Percentiles rank a stretch among this genome's conserved stretches.
These are phyloP conservation scores for Citrus trifoliata DNA, from an alignment of 345 rosid species.

Conservation along the genomic window DNA sequence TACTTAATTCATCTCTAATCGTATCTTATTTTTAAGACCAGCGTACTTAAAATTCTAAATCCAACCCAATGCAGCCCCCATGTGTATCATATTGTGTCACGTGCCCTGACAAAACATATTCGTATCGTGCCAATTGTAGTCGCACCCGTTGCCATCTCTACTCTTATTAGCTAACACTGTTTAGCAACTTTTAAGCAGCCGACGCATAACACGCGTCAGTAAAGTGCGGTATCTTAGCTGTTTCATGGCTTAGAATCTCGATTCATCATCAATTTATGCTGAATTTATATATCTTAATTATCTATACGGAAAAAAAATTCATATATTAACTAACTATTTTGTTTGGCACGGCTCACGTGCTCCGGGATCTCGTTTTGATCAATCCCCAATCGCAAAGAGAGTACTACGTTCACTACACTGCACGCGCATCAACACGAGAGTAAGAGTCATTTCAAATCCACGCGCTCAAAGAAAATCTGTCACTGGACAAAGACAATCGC, in stretches of 20 bases:
- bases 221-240: too few relatives aligned
- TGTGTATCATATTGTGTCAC: fast-evolving
- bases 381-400: constrained; percentile 1
- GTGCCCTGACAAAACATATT: fast-evolving
- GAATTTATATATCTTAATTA: background rate
- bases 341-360: background rate
- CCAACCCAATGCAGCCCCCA: fast-evolving
- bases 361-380: background rate
- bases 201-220: background rate
- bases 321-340: background rate
- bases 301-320: too few relatives aligned
- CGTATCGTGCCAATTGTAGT: fast-evolving
- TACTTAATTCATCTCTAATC: fast-evolving
- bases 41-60: fast-evolving
- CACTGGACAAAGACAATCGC: background rate
- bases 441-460: background rate
- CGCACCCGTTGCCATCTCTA: too few relatives aligned
- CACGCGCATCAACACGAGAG: background rate
- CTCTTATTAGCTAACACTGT: too few relatives aligned
- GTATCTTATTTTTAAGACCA: fast-evolving
- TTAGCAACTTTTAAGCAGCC: too few relatives aligned
- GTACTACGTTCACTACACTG: background rate
- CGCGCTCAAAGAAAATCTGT: constrained; percentile 1
- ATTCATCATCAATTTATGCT: background rate
- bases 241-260: background rate